Conservation (phyloP, 345 rosid genomes). For the Eucalyptus marginata region DNA sequence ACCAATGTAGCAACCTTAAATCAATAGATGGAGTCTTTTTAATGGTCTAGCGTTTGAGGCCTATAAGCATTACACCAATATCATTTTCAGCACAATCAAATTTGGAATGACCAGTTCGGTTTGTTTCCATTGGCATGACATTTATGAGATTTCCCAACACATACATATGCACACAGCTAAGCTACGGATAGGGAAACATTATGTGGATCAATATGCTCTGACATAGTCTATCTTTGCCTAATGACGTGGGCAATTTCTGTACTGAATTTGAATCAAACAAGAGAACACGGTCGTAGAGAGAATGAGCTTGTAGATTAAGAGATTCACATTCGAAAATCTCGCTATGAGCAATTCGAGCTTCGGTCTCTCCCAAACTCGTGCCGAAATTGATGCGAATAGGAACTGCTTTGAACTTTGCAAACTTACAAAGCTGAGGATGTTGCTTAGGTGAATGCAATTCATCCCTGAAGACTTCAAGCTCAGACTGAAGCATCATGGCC, state of each 20-base stretch:
- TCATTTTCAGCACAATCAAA: not conserved
- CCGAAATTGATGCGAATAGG: not conserved
- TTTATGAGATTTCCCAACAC: not conserved
- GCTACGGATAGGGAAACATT: too few species aligned
- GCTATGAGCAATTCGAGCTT: not conserved
- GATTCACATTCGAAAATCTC: not conserved
- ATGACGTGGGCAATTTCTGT: too few species aligned
- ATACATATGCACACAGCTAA: not conserved
- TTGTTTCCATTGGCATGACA: not conserved
- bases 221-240: too few species aligned
- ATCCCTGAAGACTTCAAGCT: too few species aligned
- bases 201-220: too few species aligned
- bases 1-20: not conserved
- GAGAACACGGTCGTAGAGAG: not conserved
- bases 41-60: not conserved
- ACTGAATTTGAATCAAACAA: not conserved
- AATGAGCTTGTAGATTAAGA: not conserved
- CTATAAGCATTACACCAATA: not conserved
- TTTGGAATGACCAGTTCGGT: rapidly evolving
- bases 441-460: not conserved
- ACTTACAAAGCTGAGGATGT: not conserved
- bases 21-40: too few species aligned
- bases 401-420: not conserved
- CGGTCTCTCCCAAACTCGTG: not conserved
- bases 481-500: too few species aligned